Base-by-base conservation (phyloP, 208 protist genomes). In the Leishmania major region DNA sequence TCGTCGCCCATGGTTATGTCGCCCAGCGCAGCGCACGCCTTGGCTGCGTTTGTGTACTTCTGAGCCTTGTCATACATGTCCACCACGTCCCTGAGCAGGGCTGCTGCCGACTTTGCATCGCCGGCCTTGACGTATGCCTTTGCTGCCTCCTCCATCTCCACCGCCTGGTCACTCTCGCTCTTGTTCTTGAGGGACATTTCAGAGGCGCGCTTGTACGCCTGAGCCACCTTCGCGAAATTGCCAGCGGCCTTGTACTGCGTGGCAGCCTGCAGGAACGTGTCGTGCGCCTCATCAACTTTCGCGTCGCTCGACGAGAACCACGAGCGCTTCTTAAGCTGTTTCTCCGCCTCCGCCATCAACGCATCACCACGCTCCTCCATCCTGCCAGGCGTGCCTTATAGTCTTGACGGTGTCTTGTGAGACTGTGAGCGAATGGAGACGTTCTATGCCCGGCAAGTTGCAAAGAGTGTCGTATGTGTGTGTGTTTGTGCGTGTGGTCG, bases 221-320 rank as follows among this genome's bases (percentile, higher is more conserved):
- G 77, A 25, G 89, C 92, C 6, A 91, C 95, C 82, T 95, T 96
- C 19, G 73, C 45, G 79, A 94, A 96, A 81, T 93, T 89, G 43
- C 87, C 89, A 28, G 82, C 83, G 8, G 92, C 91, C 83, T 96
- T 96, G 87, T 95, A 98, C 81, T 96, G 91, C 78, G 93, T 94
- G 25, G 88, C 90, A 6, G 95, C 95, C 75, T 94, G 89, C 55
- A 92, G 75, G 62, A 96, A 95, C 77, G 88, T 90, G n/a, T 95
- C 93, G 77, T 91, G 93, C 19, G 95, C 93, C 62, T 87, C 89
- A 59, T 96, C 92, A 43, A 75, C 69, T 77, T 96, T 95, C 62
- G 89, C 85, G 67, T 85, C 87, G 57, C 83, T 79, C 79, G 87
- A 90, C 62, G 84, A 90, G 55, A 93, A 95, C 79, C 91, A 87